Conservation (phyloP, 108 stramenopile species). For the Cyclotella cryptica region DNA sequence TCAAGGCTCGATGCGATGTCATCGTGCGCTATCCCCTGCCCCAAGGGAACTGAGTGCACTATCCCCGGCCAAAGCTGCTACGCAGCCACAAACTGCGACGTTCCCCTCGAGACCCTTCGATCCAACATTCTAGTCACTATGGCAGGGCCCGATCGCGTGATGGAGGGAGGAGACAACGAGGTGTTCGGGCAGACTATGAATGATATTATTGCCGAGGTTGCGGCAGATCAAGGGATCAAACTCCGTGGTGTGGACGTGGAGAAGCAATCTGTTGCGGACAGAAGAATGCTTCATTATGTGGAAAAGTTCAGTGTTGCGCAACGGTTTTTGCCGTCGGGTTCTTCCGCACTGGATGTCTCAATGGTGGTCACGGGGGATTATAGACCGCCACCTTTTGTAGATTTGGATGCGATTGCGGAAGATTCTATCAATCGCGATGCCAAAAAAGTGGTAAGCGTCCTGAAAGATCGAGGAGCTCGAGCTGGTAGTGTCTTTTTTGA, state of each 20-base stretch:
- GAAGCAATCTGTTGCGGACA: slow-evolving; percentile 1
- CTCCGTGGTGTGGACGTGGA: slow-evolving; percentile 14
- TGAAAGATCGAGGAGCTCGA: slow-evolving; percentile 21
- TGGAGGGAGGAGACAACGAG: slow-evolving; percentile 11
- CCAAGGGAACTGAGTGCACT: slow-evolving; percentile 14
- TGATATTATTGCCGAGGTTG: slow-evolving; percentile 13
- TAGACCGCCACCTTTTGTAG: slow-evolving; percentile 31
- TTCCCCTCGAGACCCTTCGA: slow-evolving; percentile 4
- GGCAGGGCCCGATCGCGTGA: slow-evolving; percentile 10
- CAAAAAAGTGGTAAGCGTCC: slow-evolving; percentile 13
- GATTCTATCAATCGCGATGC: slow-evolving; percentile 35
- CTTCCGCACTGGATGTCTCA: slow-evolving; percentile 35
- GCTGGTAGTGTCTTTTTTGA: slow-evolving; percentile 23
- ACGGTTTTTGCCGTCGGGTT: slow-evolving; percentile 22
- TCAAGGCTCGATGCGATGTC: slow-evolving; percentile 32
- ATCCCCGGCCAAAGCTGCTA: slow-evolving; percentile 15
- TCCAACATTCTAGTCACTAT: slow-evolving; percentile 20
- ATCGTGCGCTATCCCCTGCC: slow-evolving; percentile 10
- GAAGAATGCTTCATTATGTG: neutral
- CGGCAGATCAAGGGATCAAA: slow-evolving; percentile 9
- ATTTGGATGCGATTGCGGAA: slow-evolving; percentile 37
- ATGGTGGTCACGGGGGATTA: slow-evolving; percentile 42
- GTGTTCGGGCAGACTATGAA: slow-evolving; percentile 22
- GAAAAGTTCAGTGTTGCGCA: slow-evolving; percentile 8
- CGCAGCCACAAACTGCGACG: slow-evolving; percentile 33